Conservation (phyloP, 805 yeast species). For the Kazachstania taianensis region DNA sequence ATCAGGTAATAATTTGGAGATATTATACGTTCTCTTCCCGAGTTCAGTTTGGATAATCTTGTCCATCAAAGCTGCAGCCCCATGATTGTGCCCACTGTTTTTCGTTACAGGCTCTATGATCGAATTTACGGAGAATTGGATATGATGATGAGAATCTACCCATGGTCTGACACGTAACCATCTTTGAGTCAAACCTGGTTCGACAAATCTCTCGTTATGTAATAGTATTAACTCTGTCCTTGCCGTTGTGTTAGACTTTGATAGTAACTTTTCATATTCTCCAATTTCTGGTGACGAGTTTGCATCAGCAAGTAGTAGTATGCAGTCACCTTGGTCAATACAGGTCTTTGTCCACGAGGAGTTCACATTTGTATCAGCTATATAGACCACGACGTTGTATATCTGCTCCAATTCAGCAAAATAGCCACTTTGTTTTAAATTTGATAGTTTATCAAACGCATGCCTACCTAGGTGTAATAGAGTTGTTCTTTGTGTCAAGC, state of each 20-base stretch:
- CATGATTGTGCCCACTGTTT: slow-evolving; percentile 15
- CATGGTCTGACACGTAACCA: slow-evolving; percentile 84
- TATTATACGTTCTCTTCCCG: slow-evolving; percentile 24
- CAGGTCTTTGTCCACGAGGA: slow-evolving; percentile 90
- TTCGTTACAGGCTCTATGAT: slow-evolving; percentile 10
- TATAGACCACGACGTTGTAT: slow-evolving; percentile 78
- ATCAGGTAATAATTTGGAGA: slow-evolving; percentile 25
- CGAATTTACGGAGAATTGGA: slow-evolving; percentile 42
- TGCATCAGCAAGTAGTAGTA: slow-evolving; percentile 82
- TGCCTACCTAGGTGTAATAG: slow-evolving; percentile 76
- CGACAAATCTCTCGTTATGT: slow-evolving; percentile 74
- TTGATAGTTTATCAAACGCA: slow-evolving; percentile 84
- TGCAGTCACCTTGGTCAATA: slow-evolving; percentile 90
- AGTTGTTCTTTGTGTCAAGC: slow-evolving; percentile 75
- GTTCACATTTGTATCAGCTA: slow-evolving; percentile 74
- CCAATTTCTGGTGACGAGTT: slow-evolving; percentile 62
- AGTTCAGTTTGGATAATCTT: slow-evolving; percentile 25
- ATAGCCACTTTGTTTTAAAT: slow-evolving; percentile 76
- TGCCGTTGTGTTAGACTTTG: slow-evolving; percentile 72
- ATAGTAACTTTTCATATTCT: slow-evolving; percentile 69
- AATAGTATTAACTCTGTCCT: slow-evolving; percentile 76
- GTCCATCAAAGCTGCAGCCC: slow-evolving; percentile 17
- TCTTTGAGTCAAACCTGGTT: slow-evolving; percentile 71
- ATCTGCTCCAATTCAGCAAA: slow-evolving; percentile 86
- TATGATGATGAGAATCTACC: slow-evolving; percentile 91